Evolutionary conservation across 225 moss, liverwort and hornwort species (phyloP), one percentile per base, ranked within the genome.

Genomic region (Straminergon stramineum): DNA sequence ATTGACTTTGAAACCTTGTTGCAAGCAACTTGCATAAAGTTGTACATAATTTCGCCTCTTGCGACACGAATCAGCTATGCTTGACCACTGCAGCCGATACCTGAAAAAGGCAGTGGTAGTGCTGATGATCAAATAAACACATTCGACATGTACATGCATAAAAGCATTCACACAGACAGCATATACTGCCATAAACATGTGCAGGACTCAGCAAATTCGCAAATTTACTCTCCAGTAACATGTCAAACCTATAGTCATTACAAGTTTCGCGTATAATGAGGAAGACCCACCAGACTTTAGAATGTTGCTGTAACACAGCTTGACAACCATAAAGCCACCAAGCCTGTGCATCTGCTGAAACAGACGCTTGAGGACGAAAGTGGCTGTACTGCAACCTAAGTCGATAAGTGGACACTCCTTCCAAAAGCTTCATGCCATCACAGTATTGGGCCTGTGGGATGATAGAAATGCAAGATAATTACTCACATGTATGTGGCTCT

Each of bases 311-410:
- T 88, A 99, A 86, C 37, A 99, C 96, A 91, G 97, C 95, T 92
- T 96, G 97, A 92, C 96, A 99, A 75, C 95, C 94, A 92, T 95
- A 99, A 76, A 97, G 94, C 98, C 98, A 99, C 98, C 98, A 99
- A 89, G 96, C 96, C 90, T 89, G 91, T 74, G 92, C 81, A 93
- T 95, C 91, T 64, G 93, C 93, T 74, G 91, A 92, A 87, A 97
- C 93, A 89, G 98, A 89, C 81, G 92, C 92, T 91, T 93, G 96
- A 75, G 98, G 98, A 75, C 97, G 97, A 85, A 97, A 91, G 84
- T 96, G 98, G 81, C 96, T 96, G 92, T 95, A 96, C 84, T 99
- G 96, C 94, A 97, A 92, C 67, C 98, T 95, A 79, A 90, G 95
- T 76, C 97, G 94, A 90, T 95, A 99, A 75, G 94, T 96, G 53